phyloP scores from a whole-genome alignment of 257 asterid genomes.

The Euphrasia confusa region DNA sequence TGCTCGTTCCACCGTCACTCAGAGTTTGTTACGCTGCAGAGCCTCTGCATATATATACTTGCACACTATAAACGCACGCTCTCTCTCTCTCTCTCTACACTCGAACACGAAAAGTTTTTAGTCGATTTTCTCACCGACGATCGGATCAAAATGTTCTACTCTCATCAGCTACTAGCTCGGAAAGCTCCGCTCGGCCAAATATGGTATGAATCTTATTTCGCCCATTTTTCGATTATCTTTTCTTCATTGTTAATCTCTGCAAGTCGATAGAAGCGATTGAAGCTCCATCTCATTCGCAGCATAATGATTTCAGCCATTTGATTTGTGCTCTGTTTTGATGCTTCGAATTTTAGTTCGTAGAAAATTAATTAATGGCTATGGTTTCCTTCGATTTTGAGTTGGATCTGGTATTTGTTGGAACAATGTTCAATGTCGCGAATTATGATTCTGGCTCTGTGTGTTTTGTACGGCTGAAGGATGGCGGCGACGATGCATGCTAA shows the following conservation, averaged over 20 bases:
- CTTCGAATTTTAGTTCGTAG: background rate
- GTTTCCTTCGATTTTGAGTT: background rate
- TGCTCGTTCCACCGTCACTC: constrained; percentile 30
- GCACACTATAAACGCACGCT: background rate
- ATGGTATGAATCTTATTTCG: constrained; percentile 40
- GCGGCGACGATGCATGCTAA: constrained; percentile 90
- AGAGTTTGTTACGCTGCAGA: constrained; percentile 36
- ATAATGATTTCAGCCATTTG: constrained; percentile 13
- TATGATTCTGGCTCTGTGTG: constrained; percentile 5
- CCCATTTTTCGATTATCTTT: background rate
- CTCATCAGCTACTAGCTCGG: constrained; percentile 86
- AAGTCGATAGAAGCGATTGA: background rate
- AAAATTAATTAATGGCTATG: background rate
- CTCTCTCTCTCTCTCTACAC: constrained; percentile 22
- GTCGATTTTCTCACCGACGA: constrained; percentile 7
- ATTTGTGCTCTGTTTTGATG: constrained; percentile 20
- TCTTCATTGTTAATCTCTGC: background rate
- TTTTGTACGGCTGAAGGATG: constrained; percentile 56
- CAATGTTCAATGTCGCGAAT: constrained; percentile 17
- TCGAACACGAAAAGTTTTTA: background rate
- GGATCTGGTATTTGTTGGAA: background rate
- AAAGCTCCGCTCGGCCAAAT: constrained; percentile 94
- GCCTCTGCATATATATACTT: constrained; percentile 17
- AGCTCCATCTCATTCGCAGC: background rate
- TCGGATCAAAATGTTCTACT: constrained; percentile 59